Evolutionary conservation across 805 yeast species (phyloP), one percentile per base, ranked within the genome.

Genomic region (Barnettozyma vustinii): DNA sequence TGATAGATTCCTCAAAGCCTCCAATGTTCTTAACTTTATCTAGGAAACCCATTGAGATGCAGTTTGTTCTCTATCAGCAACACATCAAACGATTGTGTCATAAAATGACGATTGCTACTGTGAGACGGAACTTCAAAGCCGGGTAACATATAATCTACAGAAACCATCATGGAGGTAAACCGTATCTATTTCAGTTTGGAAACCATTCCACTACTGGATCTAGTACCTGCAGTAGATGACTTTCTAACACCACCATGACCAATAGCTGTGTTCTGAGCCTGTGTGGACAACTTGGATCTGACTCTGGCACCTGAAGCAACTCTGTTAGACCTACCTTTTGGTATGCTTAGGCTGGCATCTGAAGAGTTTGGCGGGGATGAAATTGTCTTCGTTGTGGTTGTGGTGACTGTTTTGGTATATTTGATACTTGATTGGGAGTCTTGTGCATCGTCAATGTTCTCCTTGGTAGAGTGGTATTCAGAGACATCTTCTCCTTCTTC

Each of bases 291-390:
- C 42, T 61, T 61, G 35, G 58, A 55, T 59, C 64, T 62, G 20
- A 61, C 62, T 50, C 67, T 57, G 12, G 67, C 59, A 13, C 66
- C 67, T 1, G 63, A 58, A 10, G 63, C 41, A 16, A 53, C 54
- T 49, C 62, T 54, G 13, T 18, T 20, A 15, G 47, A 40, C 47
- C 62, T 55, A 40, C 56, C 60, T 47, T 60, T 62, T 39, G 64
- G 64, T 35, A 62, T 10, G 5, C 41, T 49, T n/a, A 51, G 52
- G 35, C 48, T 42, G 15, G 53, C 35, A 20, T 60, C 62, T 36
- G 54, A 55, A 4, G 61, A 46, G 16, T 55, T 53, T 42, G 66
- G 67, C 25, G 67, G 65, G 9, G 68, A 60, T 20, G 64, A 57
- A 15, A 60, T 57, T 2, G 63, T 62, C 3, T 63, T 62, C 5